Base-by-base conservation (phyloP, 2,329 filamentous ascomycete species). In the Helicocarpus griseus region DNA sequence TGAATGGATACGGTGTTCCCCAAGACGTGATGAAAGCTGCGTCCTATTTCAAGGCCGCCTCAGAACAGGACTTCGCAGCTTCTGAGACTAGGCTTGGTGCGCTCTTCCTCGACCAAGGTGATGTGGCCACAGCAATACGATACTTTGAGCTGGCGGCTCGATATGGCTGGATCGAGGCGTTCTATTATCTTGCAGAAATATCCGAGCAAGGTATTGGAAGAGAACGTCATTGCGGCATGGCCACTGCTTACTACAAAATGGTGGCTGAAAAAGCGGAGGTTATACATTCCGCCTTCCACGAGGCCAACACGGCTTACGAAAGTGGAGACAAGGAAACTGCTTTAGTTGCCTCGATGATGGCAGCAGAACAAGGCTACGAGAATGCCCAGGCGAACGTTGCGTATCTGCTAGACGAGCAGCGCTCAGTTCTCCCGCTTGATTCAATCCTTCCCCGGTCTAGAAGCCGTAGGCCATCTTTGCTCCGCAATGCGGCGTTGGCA, bases 331-430 rank as follows among this genome's bases (percentile, higher is more conserved):
- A 82, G 28, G 88, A 95, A 60, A 77, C 85, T 24, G 90, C 90
- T 1, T 77, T 95, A 46, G 77, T 95, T 17, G 78, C 84, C 49
- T 90, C 89, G 57, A 80, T 95, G 64, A 85, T 93, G 77, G 89
- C 88, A 0, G 90, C 90, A 1, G 90, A 96, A 65, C 89, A 95
- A 69, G 90, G 90, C 13, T 95, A 93, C 58, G 90, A 96, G 65
- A 81, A 80, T 57, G 89, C 86, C 0, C 90, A 96, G 68, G 87
- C 89, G 48, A 96, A 96, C 55, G 87, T 95, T 1, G 90, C 89
- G 5, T 93, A 84, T 64, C 76, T 96, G 54, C 78, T 96, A 4
- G 90, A 96, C 62, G 81, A 87, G 45, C 76, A 80, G 50, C 80
- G 79, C 56, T 85, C 83, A 5, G 71, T 78, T 41, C 65, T 86